These are phyloP conservation scores for Heterobasidion annosum DNA, from an alignment of 1,284 basidiomycete species.

Conservation along the genomic window DNA sequence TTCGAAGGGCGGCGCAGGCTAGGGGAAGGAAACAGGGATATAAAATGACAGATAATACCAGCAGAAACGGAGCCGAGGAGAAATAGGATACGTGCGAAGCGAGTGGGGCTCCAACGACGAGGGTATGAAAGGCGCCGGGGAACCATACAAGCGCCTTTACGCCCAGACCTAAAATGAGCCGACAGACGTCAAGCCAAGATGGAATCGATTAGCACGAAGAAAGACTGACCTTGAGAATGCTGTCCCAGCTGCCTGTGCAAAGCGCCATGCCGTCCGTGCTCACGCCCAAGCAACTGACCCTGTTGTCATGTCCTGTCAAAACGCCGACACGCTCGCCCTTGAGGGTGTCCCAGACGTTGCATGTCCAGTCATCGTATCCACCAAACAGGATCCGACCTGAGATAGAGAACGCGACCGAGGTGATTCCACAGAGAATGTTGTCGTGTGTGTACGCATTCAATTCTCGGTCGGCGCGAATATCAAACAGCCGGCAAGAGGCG, in stretches of 20 bases:
- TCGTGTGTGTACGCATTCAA: conserved; percentile 96
- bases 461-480: conserved; percentile 95
- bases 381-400: conserved; percentile 97
- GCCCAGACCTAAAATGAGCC: conserved; percentile 31
- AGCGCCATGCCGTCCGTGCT: conserved; percentile 95
- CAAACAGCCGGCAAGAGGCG: conserved; percentile 95
- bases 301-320: conserved; percentile 94
- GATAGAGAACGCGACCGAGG: conserved; percentile 95
- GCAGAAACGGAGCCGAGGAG: conserved; percentile 11
- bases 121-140: conserved; percentile 10
- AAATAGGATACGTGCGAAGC: conserved; percentile 11
- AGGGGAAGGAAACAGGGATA: conserved; percentile 27
- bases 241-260: conserved; percentile 98
- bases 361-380: conserved; percentile 99
- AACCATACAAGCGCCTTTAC: conserved; percentile 15
- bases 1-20: conserved; percentile 10
- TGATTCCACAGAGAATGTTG: conserved; percentile 98
- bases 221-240: conserved; percentile 78
- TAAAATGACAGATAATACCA: conserved; percentile 31
- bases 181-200: not conserved
- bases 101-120: conserved; percentile 4
- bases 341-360: conserved; percentile 98
- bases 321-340: conserved; percentile 98
- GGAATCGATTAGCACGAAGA: not conserved
- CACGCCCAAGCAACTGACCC: conserved; percentile 94